Evolutionary conservation across 768 basidiomycete species (phyloP).

Genomic region (Amyloporia xantha): DNA sequence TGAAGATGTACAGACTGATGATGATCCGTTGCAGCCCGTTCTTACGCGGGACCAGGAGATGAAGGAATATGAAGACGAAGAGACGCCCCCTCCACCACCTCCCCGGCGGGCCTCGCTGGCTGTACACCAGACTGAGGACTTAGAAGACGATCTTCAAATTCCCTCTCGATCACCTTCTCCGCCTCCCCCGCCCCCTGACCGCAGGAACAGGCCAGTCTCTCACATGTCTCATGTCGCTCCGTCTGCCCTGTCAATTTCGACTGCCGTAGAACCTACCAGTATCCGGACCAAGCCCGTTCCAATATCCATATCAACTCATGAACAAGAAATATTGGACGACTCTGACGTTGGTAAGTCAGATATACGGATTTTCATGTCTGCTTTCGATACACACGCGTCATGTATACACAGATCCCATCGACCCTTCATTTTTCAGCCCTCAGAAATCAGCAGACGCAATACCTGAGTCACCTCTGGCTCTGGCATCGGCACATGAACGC

Average conservation of each 20-base stretch:
- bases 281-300: no score
- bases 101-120: conserved; percentile 8
- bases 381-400: conserved; percentile 5
- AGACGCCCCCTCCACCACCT: conserved; percentile 11
- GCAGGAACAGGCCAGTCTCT: background rate
- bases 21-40: background rate
- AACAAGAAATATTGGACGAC: conserved; percentile 42
- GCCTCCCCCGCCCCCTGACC: conserved; percentile 9
- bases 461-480: background rate
- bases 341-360: conserved; percentile 56
- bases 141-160: conserved; percentile 7
- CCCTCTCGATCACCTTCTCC: conserved; percentile 1
- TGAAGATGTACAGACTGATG: background rate
- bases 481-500: background rate
- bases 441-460: conserved; percentile 21
- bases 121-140: background rate
- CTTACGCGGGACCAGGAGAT: background rate
- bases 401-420: conserved; percentile 52
- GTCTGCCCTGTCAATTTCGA: no score
- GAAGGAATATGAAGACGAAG: background rate
- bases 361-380: background rate
- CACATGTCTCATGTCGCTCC: no score
- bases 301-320: background rate
- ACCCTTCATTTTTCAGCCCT: conserved; percentile 55
- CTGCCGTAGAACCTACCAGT: no score